These are phyloP conservation scores for Phytomonas sp. DNA, from an alignment of 208 protist genomes.

Conservation along the genomic window DNA sequence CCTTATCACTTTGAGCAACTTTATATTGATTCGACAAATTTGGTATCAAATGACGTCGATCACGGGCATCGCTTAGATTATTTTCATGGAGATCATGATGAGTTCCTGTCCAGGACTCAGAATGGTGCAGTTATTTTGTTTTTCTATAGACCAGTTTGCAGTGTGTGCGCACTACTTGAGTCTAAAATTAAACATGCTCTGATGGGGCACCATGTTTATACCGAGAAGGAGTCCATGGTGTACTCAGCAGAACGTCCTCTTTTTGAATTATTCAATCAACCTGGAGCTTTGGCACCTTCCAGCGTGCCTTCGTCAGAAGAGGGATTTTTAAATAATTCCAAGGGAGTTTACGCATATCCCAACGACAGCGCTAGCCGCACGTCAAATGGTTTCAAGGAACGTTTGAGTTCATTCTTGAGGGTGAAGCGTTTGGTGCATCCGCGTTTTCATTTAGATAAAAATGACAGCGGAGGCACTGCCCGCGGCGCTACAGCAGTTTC, in stretches of 20 bases:
- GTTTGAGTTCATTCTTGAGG: background rate
- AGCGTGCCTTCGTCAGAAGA: background rate
- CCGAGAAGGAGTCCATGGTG: background rate
- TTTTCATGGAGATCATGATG: background rate
- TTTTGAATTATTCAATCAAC: background rate
- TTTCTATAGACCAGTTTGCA: slow-evolving; percentile 70
- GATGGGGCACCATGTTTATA: slow-evolving; percentile 10
- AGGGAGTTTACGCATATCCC: background rate
- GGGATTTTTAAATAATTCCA: background rate
- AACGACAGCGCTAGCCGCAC: background rate
- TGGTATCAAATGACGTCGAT: background rate
- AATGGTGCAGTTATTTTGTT: slow-evolving; percentile 40
- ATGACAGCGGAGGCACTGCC: background rate
- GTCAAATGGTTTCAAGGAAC: background rate
- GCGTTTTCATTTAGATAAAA: background rate
- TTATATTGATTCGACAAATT: background rate
- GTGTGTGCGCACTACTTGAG: slow-evolving; percentile 47
- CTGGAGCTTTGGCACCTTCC: background rate
- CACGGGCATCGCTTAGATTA: background rate
- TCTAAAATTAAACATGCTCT: slow-evolving; percentile 30
- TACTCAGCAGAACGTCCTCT: background rate
- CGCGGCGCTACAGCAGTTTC: background rate
- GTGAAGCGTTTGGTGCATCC: background rate
- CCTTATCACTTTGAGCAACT: background rate
- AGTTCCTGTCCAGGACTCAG: background rate